These are phyloP conservation scores for Blastomyces percursus DNA, from an alignment of 2,329 filamentous ascomycete species.

Conservation along the genomic window DNA sequence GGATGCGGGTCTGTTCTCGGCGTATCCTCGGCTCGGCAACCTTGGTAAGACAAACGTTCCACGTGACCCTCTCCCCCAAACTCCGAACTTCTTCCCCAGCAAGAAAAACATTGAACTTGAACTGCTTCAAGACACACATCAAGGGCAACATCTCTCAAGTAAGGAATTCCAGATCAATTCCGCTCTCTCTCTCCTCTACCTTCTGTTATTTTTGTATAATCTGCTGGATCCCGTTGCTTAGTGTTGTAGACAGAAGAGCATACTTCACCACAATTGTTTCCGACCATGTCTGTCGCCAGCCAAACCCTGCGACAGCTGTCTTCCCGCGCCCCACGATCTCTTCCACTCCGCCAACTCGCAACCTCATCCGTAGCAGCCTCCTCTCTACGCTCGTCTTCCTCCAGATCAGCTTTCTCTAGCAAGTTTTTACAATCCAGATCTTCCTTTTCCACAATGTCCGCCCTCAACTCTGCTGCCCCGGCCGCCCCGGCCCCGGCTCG, in stretches of 20 bases:
- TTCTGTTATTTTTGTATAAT: not conserved
- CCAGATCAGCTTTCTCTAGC: constrained; percentile 22
- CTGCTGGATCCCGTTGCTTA: not conserved
- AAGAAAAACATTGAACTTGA: not conserved
- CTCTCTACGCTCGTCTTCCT: constrained; percentile 19
- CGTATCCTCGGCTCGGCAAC: constrained; percentile 1
- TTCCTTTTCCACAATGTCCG: constrained; percentile 35
- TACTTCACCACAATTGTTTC: not conserved
- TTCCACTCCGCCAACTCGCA: constrained; percentile 31
- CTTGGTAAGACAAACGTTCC: not conserved
- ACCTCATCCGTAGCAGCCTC: constrained; percentile 36
- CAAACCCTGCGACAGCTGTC: constrained; percentile 34
- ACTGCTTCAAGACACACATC: not conserved
- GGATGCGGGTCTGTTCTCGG: not conserved
- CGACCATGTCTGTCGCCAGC: constrained; percentile 31
- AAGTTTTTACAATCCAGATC: constrained; percentile 18
- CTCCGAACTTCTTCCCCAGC: not conserved
- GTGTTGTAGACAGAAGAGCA: not conserved
- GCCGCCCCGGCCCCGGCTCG: constrained; percentile 26
- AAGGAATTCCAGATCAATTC: not conserved
- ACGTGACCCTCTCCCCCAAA: not conserved
- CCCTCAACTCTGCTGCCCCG: constrained; percentile 31
- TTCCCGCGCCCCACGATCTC: constrained; percentile 31
- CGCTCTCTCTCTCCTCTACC: not conserved
- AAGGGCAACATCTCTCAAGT: not conserved